A percentile compares a stretch with the other conserved stretches of the same genome.
These are phyloP conservation scores for Irpex sp. DNA, from an alignment of 1,284 basidiomycete species.

Conservation along the genomic window DNA sequence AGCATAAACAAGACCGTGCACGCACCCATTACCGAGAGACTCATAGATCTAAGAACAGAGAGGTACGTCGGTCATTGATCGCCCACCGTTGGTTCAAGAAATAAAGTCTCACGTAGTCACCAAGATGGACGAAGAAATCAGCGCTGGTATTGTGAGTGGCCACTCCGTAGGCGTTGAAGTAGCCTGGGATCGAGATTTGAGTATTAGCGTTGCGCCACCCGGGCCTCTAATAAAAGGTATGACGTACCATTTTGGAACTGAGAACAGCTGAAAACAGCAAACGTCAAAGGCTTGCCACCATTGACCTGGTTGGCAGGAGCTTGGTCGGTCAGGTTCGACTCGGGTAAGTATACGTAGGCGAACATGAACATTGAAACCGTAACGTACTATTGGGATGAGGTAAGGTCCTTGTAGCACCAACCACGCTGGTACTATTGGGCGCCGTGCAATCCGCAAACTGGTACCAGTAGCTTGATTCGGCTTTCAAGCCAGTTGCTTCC, in stretches of 20 bases:
- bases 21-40: constrained; percentile 43
- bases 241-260: constrained; percentile 44
- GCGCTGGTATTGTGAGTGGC: constrained; percentile 54
- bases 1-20: not conserved
- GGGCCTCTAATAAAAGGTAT: not conserved
- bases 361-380: not conserved
- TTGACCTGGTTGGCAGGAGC: constrained; percentile 51
- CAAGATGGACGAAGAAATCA: constrained; percentile 62
- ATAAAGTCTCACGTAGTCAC: constrained; percentile 50
- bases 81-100: not conserved
- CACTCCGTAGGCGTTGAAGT: constrained; percentile 66
- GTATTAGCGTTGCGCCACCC: no score
- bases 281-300: constrained; percentile 47
- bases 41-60: constrained; percentile 42
- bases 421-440: constrained; percentile 38
- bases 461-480: constrained; percentile 60
- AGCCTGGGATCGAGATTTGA: constrained; percentile 36
- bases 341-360: not conserved
- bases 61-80: not conserved
- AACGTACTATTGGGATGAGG: constrained; percentile 41
- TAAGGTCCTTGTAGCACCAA: constrained; percentile 49
- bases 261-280: constrained; percentile 62
- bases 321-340: constrained; percentile 14
- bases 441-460: constrained; percentile 59
- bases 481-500: constrained; percentile 47